Conservation (phyloP, 345 rosid species). For the Salix koriyanagi region DNA sequence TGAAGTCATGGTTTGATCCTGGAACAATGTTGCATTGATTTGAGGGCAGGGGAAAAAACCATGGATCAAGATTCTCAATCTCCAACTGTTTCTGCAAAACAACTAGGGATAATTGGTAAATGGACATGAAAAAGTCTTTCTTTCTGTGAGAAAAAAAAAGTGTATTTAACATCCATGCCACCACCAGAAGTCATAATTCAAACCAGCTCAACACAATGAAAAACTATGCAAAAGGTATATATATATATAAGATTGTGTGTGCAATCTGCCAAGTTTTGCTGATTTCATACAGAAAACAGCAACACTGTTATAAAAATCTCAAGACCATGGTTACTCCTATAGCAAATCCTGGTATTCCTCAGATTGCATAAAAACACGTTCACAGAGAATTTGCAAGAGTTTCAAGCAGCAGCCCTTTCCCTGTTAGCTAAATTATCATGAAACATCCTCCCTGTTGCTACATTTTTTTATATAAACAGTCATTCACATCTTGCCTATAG, state of each 20-base stretch:
- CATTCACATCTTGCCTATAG: neutral
- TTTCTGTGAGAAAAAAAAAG: neutral
- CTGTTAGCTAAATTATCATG: no score
- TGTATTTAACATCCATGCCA: neutral
- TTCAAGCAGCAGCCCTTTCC: no score
- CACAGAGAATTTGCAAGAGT: no score
- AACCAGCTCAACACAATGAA: neutral
- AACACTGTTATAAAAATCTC: neutral
- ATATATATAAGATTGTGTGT: no score
- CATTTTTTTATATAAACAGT: no score
- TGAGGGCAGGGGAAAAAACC: conserved; percentile 83
- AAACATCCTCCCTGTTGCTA: no score
- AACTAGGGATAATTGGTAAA: conserved; percentile 9
- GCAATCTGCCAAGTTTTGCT: neutral
- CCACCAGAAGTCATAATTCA: neutral
- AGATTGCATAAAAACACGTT: neutral
- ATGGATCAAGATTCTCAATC: conserved; percentile 63
- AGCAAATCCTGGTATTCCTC: neutral
- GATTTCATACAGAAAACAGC: neutral
- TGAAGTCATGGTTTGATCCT: conserved; percentile 80
- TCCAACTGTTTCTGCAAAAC: conserved; percentile 41
- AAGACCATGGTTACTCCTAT: neutral
- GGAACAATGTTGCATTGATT: conserved; percentile 51
- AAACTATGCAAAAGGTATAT: neutral
- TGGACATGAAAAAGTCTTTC: neutral